Conservation (phyloP, 176 grass and related monocot genomes). For the Raddia guianensis region DNA sequence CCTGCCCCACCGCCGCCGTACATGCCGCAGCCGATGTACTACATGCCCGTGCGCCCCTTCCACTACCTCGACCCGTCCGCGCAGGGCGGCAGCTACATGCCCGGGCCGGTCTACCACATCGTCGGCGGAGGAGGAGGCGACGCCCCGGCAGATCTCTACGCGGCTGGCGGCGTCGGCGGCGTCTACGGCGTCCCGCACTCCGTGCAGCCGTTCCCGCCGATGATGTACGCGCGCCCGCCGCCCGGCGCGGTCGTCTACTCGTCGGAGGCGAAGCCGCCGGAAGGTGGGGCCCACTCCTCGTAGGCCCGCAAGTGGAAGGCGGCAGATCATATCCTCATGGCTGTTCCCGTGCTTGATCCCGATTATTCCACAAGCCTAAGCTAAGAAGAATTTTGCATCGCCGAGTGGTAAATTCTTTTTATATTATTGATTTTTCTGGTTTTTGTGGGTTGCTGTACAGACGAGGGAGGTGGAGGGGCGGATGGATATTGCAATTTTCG, state of each 20-base stretch:
- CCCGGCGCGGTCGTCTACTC: conserved; percentile 19
- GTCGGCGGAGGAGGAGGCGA: conserved; percentile 45
- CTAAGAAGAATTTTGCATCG: conserved; percentile 40
- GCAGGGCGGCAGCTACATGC: conserved; percentile 49
- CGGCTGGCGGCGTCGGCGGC: conserved; percentile 13
- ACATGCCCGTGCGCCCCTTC: conserved; percentile 46
- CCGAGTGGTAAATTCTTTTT: neutral
- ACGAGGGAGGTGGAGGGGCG: conserved; percentile 31
- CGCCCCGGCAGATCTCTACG: conserved; percentile 40
- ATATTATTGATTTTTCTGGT: conserved; percentile 22
- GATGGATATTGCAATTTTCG: conserved; percentile 47
- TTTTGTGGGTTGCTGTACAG: conserved; percentile 52
- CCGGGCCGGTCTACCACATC: conserved; percentile 46
- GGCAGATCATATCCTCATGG: conserved; percentile 15
- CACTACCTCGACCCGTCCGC: conserved; percentile 46
- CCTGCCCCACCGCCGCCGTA: conserved; percentile 51
- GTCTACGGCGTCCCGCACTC: conserved; percentile 52
- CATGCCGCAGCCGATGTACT: conserved; percentile 60
- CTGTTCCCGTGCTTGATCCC: conserved; percentile 23
- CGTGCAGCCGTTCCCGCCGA: conserved; percentile 45
- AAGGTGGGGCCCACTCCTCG: conserved; percentile 43
- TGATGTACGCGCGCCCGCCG: conserved; percentile 41
- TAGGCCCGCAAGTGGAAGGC: conserved; percentile 13
- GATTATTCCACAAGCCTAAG: conserved; percentile 37
- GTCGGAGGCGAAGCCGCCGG: conserved; percentile 35